Conservation (phyloP, 2,329 filamentous ascomycete species). For the Falciphora oryzae region DNA sequence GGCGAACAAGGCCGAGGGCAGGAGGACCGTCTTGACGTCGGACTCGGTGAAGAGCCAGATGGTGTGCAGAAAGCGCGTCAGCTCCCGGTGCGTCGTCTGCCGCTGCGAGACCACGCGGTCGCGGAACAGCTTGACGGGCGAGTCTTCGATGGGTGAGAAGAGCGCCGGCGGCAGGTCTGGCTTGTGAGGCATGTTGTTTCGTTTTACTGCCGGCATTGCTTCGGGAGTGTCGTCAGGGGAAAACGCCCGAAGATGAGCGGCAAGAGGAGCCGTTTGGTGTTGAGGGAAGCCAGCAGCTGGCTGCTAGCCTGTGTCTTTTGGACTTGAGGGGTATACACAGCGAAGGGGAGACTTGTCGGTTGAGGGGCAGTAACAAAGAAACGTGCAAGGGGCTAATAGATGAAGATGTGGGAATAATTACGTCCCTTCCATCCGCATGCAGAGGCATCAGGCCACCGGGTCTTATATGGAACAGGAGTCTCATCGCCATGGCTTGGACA, state of each 20-base stretch:
- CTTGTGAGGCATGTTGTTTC: constrained; percentile 5
- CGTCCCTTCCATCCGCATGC: neutral
- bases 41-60: constrained; percentile 13
- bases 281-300: neutral
- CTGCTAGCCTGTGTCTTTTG: neutral
- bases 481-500: too few species aligned
- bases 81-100: constrained; percentile 2
- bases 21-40: constrained; percentile 13
- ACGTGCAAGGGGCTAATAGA: neutral
- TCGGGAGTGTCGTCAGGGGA: neutral
- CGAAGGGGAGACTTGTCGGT: neutral
- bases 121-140: constrained; percentile 6
- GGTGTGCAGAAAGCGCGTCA: constrained; percentile 6
- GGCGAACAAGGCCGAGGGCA: constrained; percentile 11
- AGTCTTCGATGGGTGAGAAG: constrained; percentile 4
- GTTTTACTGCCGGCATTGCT: neutral
- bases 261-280: neutral
- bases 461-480: neutral
- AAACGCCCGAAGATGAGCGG: neutral
- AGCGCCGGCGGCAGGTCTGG: neutral
- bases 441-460: neutral
- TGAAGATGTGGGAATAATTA: neutral
- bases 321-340: neutral
- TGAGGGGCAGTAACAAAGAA: neutral
- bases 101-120: constrained; percentile 6